Conservation (phyloP, 2,329 filamentous ascomycete species). For the Ophiostoma triangulosporum region DNA sequence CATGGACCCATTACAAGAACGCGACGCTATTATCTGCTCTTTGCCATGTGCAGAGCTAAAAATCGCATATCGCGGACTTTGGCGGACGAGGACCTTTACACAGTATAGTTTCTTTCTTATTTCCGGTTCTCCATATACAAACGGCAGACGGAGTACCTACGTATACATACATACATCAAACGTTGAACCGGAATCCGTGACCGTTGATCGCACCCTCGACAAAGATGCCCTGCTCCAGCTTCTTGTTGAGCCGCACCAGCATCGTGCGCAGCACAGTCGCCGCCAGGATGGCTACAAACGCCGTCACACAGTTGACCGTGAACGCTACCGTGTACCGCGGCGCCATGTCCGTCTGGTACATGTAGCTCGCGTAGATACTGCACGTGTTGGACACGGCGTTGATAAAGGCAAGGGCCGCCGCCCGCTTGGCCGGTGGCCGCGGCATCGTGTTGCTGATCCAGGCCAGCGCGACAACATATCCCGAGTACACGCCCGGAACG, state of each 20-base stretch:
- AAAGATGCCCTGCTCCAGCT: slow-evolving; percentile 49
- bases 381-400: slow-evolving; percentile 59
- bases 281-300: slow-evolving; percentile 48
- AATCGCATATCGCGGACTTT: too few relatives aligned
- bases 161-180: too few relatives aligned
- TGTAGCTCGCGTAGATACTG: slow-evolving; percentile 49
- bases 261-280: slow-evolving; percentile 50
- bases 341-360: slow-evolving; percentile 29
- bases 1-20: neutral
- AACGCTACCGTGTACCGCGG: slow-evolving; percentile 43
- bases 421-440: slow-evolving; percentile 60
- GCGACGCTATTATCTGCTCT: neutral
- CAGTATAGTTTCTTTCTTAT: too few relatives aligned
- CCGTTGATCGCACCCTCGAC: slow-evolving; percentile 43
- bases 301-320: slow-evolving; percentile 53
- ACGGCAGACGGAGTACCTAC: too few relatives aligned
- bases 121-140: too few relatives aligned
- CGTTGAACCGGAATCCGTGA: slow-evolving; percentile 53
- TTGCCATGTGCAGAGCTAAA: too few relatives aligned
- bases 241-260: slow-evolving; percentile 53
- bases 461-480: slow-evolving; percentile 53
- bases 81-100: too few relatives aligned
- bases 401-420: slow-evolving; percentile 57
- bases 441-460: slow-evolving; percentile 70
- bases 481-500: slow-evolving; percentile 36